Base-by-base conservation (phyloP, 2,329 filamentous ascomycete species). In the Ascochyta lentis region DNA sequence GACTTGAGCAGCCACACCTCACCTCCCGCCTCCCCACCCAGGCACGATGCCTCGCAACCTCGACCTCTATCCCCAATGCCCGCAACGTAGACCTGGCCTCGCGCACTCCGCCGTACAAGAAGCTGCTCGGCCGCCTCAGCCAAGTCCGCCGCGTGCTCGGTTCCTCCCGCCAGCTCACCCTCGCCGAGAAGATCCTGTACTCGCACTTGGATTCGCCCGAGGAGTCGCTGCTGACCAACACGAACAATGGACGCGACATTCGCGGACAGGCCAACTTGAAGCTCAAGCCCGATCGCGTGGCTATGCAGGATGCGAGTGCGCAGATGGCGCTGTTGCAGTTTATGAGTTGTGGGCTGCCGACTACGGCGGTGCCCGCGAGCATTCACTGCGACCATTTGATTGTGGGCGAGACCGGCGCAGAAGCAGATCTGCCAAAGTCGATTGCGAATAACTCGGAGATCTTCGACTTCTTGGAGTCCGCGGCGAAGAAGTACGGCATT, bases 341-440 rank as follows among this genome's bases (percentile, higher is more conserved):
- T 83, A 99, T 99, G 94, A 91, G 91, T 26, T 99, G 95, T 77
- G 91, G 92, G 51, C 84, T 99, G 49, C 90, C 89, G 26, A 87
- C 87, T 56, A 96, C 95, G 2, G 93, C 93, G 9, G 94, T 99
- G 45, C 95, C 95, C 10, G 94, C 95, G 44, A 97, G 93, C 76
- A 97, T 98, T 67, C 95, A 99, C 81, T 99, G 95, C 79, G 95
- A 99, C 80, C 95, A 99, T 77, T 89, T 99, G 87, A 98, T 99
- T 79, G 94, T 98, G 27, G 95, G 94, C 53, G 89, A 96, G 78
- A 90, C 88, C 73, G 95, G 95, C 56, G 95, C 94, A 33, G 89
- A 94, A 68, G 85, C 87, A 23, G 95, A 99, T 79, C 79, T 99
- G 59, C 86, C 89, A 26, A 86, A 89, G 29, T 95, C 92, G 38